Evolutionary conservation across 139 green algal genomes (phyloP), one percentile per base, ranked within the genome.

Genomic region (Bryopsis sp.): DNA sequence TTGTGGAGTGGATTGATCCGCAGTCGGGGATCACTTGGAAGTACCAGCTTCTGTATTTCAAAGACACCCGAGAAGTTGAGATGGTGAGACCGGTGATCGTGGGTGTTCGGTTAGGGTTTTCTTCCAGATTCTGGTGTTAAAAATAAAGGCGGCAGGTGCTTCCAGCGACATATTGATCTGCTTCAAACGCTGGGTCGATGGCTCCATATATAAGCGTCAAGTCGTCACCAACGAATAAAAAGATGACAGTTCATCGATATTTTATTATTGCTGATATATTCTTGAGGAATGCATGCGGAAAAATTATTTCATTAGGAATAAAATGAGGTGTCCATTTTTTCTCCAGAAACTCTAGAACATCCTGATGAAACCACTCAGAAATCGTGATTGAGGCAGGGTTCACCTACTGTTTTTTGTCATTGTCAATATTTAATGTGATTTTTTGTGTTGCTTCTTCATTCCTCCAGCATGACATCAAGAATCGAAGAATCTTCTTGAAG

Each of bases 391-490:
- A n/a, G n/a, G n/a, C n/a, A n/a, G 22, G 5, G 3, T 75, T 32
- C n/a, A 0, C 35, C 32, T 22, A 7, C 36, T 34, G 15, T 28
- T 1, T n/a, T 26, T n/a, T 31, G 8, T 46, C 29, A 22, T 36
- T 36, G 31, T 11, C 0, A 2, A 54, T 31, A 35, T 28, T 8
- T 28, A 29, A n/a, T 8, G 4, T 58, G 29, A 43, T 32, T 57
- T 26, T 54, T 0, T 57, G 31, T 11, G 2, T 47, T 24, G 47
- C 38, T 24, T 37, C 39, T 33, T n/a, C n/a, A n/a, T n/a, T n/a
- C n/a, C 34, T 67, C 61, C 78, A 90, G 88, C 81, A 90, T 64
- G 89, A 96, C 75, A 77, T 92, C 57, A 93, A 93, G 76, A 93
- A 92, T 63, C 72, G 77, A 6, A 69, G 78, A 7, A 75, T 77